phyloP scores from a whole-genome alignment of 108 stramenopile species.

The Cyclostephanos invisitatus region DNA sequence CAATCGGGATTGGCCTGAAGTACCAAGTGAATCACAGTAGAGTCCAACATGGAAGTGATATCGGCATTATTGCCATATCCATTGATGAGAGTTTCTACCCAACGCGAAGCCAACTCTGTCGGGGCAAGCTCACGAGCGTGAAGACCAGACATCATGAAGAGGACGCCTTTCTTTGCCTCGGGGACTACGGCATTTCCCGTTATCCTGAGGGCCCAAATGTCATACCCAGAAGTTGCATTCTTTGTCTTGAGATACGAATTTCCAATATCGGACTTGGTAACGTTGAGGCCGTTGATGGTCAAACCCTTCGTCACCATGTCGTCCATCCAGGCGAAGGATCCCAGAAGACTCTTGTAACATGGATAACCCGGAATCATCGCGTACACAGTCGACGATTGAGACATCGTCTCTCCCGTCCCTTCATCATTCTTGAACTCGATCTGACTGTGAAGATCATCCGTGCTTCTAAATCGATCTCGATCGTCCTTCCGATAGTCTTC shows the following conservation, averaged over 20 bases:
- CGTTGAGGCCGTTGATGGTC: conserved; percentile 4
- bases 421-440: background rate
- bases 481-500: background rate
- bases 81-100: conserved; percentile 19
- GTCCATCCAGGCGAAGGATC: conserved; percentile 14
- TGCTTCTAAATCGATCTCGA: background rate
- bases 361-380: background rate
- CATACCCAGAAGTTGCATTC: conserved; percentile 11
- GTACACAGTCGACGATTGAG: background rate
- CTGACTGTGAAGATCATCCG: background rate
- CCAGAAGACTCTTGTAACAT: conserved; percentile 13
- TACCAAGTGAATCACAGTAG: conserved; percentile 43
- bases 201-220: conserved; percentile 34
- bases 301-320: background rate
- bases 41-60: conserved; percentile 43
- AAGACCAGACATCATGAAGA: conserved; percentile 31
- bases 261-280: background rate
- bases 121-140: conserved; percentile 49
- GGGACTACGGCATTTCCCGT: conserved; percentile 7
- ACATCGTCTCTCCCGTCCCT: background rate
- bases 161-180: conserved; percentile 6
- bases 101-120: conserved; percentile 34
- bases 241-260: background rate
- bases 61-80: conserved; percentile 41
- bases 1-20: conserved; percentile 49